Conservation (phyloP, 306 rosid genomes). For the Coriaria nepalensis region DNA sequence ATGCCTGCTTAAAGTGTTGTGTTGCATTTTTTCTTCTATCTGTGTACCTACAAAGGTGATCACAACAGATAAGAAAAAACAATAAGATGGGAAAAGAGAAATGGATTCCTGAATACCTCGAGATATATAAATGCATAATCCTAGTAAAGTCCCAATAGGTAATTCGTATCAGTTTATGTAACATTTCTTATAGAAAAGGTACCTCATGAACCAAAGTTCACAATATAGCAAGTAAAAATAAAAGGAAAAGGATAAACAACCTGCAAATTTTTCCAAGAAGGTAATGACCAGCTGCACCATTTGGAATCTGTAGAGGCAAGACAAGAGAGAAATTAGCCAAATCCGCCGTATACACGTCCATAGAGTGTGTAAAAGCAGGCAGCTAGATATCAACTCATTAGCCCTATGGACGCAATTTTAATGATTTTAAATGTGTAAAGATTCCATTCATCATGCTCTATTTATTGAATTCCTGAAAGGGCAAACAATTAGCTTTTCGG, state of each 20-base stretch:
- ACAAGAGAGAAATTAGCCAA: constrained; percentile 12
- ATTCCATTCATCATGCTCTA: constrained; percentile 3
- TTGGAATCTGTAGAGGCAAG: constrained; percentile 63
- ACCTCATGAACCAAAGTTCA: constrained; percentile 3
- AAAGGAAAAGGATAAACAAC: constrained; percentile 27
- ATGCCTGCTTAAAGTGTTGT: constrained; percentile 44
- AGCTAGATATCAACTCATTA: neutral
- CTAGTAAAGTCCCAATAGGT: neutral
- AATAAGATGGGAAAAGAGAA: neutral
- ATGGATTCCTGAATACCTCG: too few relatives aligned
- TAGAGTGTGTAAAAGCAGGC: constrained; percentile 1
- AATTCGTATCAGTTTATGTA: neutral
- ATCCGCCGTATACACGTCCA: constrained; percentile 12
- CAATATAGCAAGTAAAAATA: constrained; percentile 9
- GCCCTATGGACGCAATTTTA: too few relatives aligned
- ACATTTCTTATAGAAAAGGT: neutral
- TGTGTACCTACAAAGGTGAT: constrained; percentile 36
- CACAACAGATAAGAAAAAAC: neutral
- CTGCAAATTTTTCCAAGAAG: constrained; percentile 91
- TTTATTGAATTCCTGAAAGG: neutral
- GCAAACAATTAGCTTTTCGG: too few relatives aligned
- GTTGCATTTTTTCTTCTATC: constrained; percentile 47
- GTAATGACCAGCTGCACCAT: constrained; percentile 97
- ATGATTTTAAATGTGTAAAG: neutral
- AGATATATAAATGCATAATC: neutral